Evolutionary conservation across 257 asterid genomes (phyloP).

Genomic region (Solanum ahanhuiri): DNA sequence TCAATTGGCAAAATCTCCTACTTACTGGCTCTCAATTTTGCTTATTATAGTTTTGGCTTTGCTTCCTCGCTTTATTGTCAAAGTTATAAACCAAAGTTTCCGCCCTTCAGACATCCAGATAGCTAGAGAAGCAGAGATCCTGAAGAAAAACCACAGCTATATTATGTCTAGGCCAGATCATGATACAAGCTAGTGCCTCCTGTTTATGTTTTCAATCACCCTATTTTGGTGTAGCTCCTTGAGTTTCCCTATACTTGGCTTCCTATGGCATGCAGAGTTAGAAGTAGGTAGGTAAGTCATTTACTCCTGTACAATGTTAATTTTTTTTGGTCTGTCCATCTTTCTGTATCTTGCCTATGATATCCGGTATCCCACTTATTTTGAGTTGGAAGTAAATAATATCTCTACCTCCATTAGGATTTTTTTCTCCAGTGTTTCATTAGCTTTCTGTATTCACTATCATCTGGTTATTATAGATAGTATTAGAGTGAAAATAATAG

Average conservation of each 20-base stretch:
- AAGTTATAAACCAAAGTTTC: conserved; percentile 61
- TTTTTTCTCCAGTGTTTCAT: not conserved
- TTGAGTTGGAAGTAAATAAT: not conserved
- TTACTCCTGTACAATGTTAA: not conserved
- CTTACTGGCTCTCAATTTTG: conserved; percentile 84
- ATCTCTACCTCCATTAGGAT: not conserved
- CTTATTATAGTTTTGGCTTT: conserved; percentile 65
- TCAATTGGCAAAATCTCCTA: conserved; percentile 59
- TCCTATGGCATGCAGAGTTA: conserved; percentile 17
- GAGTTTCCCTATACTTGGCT: conserved; percentile 15
- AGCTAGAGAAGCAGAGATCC: conserved; percentile 91
- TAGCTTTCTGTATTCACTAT: not conserved
- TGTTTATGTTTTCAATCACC: conserved; percentile 10
- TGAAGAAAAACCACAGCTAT: conserved; percentile 32
- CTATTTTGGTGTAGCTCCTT: conserved; percentile 11
- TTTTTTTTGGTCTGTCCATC: not conserved
- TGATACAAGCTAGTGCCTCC: conserved; percentile 35
- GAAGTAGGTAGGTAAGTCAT: conserved; percentile 17
- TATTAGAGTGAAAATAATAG: not conserved
- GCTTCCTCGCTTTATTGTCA: conserved; percentile 82
- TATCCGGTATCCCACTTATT: not conserved
- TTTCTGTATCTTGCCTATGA: not conserved
- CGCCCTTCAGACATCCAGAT: conserved; percentile 92
- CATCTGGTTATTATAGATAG: not conserved
- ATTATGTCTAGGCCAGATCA: conserved; percentile 34